These are phyloP conservation scores for Apostasia shenzhenica DNA, from an alignment of 106 monocot species.

Conservation along the genomic window DNA sequence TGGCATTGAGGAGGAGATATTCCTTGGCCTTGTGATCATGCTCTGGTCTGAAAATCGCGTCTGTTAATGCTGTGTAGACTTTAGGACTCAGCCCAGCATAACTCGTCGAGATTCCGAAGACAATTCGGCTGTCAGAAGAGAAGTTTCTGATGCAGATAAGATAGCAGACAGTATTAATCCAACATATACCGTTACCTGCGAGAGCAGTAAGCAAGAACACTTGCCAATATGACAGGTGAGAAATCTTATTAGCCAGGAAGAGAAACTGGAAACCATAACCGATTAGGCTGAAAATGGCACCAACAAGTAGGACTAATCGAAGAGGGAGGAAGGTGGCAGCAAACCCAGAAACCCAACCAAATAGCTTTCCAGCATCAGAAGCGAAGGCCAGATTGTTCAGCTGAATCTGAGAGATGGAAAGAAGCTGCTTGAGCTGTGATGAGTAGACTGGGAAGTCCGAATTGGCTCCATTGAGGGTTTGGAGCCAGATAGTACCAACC, in stretches of 20 bases:
- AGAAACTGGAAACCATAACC: slow-evolving; percentile 83
- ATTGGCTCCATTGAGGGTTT: slow-evolving; percentile 59
- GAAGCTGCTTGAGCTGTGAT: slow-evolving; percentile 59
- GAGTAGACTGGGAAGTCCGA: slow-evolving; percentile 83
- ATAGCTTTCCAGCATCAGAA: slow-evolving; percentile 72
- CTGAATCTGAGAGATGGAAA: slow-evolving; percentile 68
- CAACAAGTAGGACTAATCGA: slow-evolving; percentile 43
- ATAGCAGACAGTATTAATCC: slow-evolving; percentile 86
- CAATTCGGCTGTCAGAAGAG: slow-evolving; percentile 27
- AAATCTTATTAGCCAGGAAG: slow-evolving; percentile 30
- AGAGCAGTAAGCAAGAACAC: slow-evolving; percentile 47
- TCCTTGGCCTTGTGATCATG: slow-evolving; percentile 17
- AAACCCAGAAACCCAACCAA: slow-evolving; percentile 66
- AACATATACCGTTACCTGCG: slow-evolving; percentile 73
- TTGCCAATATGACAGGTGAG: slow-evolving; percentile 46
- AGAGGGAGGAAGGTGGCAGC: slow-evolving; percentile 56
- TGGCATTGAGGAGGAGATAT: slow-evolving; percentile 62
- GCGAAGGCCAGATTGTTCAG: slow-evolving; percentile 80
- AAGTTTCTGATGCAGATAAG: slow-evolving; percentile 62
- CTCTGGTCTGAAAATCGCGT: slow-evolving; percentile 18
- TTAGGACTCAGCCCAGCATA: slow-evolving; percentile 69
- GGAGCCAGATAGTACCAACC: slow-evolving; percentile 70
- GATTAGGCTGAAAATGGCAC: slow-evolving; percentile 50
- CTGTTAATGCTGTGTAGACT: slow-evolving; percentile 40
- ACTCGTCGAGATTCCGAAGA: slow-evolving; percentile 59